These are phyloP conservation scores for Suillus occidentalis DNA, from an alignment of 768 basidiomycete species.

Conservation along the genomic window DNA sequence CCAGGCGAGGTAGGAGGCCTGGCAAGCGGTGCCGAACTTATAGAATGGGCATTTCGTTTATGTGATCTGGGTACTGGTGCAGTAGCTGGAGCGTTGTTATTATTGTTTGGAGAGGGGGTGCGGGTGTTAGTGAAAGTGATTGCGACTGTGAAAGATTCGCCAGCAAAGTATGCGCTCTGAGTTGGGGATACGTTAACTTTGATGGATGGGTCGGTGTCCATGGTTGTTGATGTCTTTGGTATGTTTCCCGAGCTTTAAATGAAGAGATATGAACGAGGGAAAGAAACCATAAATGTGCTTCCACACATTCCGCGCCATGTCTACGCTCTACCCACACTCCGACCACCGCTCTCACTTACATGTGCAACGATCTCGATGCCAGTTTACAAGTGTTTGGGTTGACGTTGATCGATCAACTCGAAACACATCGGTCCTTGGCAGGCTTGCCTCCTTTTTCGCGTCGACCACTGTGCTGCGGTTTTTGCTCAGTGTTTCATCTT, in stretches of 20 bases:
- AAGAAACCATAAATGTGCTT: no score
- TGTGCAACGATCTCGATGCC: no score
- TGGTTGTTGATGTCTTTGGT: not conserved
- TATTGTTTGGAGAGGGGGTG: slow-evolving; percentile 41
- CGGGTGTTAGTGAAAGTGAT: slow-evolving; percentile 87
- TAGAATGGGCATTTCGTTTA: slow-evolving; percentile 74
- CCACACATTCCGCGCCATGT: no score
- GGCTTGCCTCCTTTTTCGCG: no score
- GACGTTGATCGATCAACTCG: no score
- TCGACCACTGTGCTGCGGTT: no score
- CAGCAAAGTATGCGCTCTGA: slow-evolving; percentile 90
- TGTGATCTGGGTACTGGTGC: slow-evolving; percentile 40
- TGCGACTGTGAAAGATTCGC: slow-evolving; percentile 81
- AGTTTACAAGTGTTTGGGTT: no score
- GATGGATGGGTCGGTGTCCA: slow-evolving; percentile 46
- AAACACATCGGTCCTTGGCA: no score
- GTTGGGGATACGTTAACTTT: slow-evolving; percentile 75
- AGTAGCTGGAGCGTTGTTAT: slow-evolving; percentile 15
- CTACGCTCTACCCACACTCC: no score
- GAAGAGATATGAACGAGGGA: not conserved
- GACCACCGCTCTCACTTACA: no score
- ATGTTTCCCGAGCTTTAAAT: not conserved
- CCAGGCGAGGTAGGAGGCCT: slow-evolving; percentile 84
- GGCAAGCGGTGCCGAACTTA: slow-evolving; percentile 79
- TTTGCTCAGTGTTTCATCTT: no score